Evolutionary conservation across 306 rosid genomes (phyloP), one percentile per base, ranked within the genome.

Genomic region (Ceratonia siliqua): DNA sequence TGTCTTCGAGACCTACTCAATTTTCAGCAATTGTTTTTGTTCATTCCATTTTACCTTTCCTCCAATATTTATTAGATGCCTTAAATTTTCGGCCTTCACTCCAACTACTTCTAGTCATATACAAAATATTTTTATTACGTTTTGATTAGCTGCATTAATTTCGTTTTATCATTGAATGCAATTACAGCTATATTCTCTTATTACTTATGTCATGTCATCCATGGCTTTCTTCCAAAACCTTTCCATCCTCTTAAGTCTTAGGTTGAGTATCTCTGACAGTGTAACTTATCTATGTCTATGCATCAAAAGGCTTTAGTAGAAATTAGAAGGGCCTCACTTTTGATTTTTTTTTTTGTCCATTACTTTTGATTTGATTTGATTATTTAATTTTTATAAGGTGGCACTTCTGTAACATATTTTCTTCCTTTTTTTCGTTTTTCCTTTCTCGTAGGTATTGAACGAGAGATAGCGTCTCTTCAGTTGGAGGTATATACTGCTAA

Each of bases 391-490:
- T 18, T 20, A n/a, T 75, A 59, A 59, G 12, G 21, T 1, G 5
- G 2, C 17, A 50, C 5, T 80, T 42, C 8, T 58, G 24, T 38
- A 56, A 55, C 52, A 22, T 65, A 52, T 55, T 43, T 5, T 10
- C 20, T 71, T 38, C 3, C 7, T 62, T 39, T 72, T 48, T 41
- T 25, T 13, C 1, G 22, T 61, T 54, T 48, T 8, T 48, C 73
- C 48, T 33, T 7, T 45, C 46, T 46, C 78, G 28, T 81, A 94
- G 98, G 98, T 54, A 94, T 94, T 76, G 98, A 94, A 73, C 86
- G 89, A 52, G 98, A 94, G 89, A 94, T 94, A 72, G 72, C 90
- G 52, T 89, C 98, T 2, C 94, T 94, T 76, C 98, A 94, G 77
- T 74, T 82, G 89, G 98, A 94, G 91, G 98, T 94, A 84, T 72